Conservation (phyloP, 805 yeast genomes). For the Komagataella ulmi region DNA sequence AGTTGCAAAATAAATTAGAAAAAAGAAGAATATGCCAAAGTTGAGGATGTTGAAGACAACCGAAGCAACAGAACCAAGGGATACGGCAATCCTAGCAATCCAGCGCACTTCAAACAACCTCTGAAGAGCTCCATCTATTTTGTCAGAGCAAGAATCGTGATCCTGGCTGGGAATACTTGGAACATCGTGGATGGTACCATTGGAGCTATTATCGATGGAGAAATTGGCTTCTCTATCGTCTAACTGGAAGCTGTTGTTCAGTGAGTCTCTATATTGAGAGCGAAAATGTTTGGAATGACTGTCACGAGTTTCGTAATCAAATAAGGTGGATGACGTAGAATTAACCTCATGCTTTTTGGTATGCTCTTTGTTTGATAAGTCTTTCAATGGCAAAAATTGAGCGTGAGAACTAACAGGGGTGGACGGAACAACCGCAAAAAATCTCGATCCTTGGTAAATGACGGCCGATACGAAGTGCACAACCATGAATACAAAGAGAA, state of each 20-base stretch:
- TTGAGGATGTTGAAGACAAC: conserved; percentile 38
- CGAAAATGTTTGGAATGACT: neutral
- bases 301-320: conserved; percentile 11
- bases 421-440: conserved; percentile 16
- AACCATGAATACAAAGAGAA: conserved; percentile 37
- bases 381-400: conserved; percentile 15
- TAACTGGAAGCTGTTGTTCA: neutral
- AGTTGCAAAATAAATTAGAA: conserved; percentile 38
- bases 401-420: conserved; percentile 3
- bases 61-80: conserved; percentile 17
- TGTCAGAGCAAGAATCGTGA: conserved; percentile 2
- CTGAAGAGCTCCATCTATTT: conserved; percentile 20
- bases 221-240: conserved; percentile 1
- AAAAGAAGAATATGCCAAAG: conserved; percentile 50
- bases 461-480: conserved; percentile 45
- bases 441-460: conserved; percentile 29
- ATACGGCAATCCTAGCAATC: conserved; percentile 6
- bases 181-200: neutral
- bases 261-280: neutral
- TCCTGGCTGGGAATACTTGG: neutral
- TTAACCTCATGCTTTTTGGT: conserved; percentile 4
- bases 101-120: conserved; percentile 19
- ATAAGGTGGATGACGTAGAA: conserved; percentile 23
- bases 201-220: conserved; percentile 2
- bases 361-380: conserved; percentile 5